Percentiles rank a stretch among this genome's conserved stretches.
These are phyloP conservation scores for Aspergillus nidulans DNA, from an alignment of 495 filamentous ascomycete species.

Conservation along the genomic window DNA sequence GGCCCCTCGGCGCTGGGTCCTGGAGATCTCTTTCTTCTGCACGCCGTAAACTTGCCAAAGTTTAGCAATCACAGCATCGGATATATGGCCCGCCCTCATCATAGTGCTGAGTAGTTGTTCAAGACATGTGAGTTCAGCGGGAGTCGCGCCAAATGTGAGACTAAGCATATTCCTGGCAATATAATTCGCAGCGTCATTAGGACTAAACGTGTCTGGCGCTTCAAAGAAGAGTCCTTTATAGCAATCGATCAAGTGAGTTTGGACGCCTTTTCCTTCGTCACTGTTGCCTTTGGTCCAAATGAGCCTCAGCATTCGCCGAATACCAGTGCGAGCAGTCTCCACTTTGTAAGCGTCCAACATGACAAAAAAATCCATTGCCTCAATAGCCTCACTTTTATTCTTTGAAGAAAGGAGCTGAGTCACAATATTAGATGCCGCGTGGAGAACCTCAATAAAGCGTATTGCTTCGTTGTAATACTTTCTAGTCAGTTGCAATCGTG, in stretches of 20 bases:
- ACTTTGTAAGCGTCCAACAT: conserved; percentile 92
- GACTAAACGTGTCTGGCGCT: conserved; percentile 77
- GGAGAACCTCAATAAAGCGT: conserved; percentile 90
- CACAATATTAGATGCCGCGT: conserved; percentile 69
- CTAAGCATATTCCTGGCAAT: conserved; percentile 98
- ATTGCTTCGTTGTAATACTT: conserved; percentile 90
- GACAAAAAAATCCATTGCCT: conserved; percentile 98
- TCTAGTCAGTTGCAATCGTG: conserved; percentile 77
- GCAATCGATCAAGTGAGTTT: conserved; percentile 93
- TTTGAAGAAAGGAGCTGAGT: conserved; percentile 85
- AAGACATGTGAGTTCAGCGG: conserved; percentile 89
- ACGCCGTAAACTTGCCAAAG: conserved; percentile 97
- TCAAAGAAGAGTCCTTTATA: conserved; percentile 96
- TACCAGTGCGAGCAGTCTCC: conserved; percentile 81
- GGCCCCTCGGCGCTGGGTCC: conserved; percentile 82
- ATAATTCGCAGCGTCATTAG: conserved; percentile 91
- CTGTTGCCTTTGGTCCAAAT: conserved; percentile 99
- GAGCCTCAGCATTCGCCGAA: conserved; percentile 87
- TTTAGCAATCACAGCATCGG: conserved; percentile 82
- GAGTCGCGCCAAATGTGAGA: conserved; percentile 89
- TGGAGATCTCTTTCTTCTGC: conserved; percentile 88
- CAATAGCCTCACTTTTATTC: conserved; percentile 97
- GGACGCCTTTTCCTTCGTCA: conserved; percentile 97
- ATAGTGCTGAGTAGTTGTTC: conserved; percentile 94
- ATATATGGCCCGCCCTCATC: conserved; percentile 89